phyloP scores from a whole-genome alignment of 139 green algal genomes.

The Chlorella sp. region DNA sequence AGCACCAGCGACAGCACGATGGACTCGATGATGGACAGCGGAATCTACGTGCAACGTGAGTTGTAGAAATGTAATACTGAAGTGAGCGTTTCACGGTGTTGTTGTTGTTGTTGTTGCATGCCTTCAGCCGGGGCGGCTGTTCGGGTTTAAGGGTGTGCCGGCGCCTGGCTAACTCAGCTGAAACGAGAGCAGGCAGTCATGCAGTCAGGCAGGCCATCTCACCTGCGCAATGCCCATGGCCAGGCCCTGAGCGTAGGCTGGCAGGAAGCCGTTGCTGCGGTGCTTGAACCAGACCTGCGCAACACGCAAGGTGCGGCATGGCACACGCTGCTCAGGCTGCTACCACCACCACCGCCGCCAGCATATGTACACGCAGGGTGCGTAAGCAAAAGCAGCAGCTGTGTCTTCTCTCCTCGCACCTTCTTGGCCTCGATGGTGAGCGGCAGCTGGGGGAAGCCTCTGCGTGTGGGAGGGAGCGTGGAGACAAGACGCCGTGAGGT shows the following conservation, averaged over 20 bases:
- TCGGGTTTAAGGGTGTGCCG: no score
- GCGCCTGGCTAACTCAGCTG: no score
- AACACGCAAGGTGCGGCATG: neutral
- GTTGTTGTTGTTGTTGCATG: no score
- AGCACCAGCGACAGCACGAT: conserved; percentile 18
- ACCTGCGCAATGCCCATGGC: conserved; percentile 22
- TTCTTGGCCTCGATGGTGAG: conserved; percentile 29
- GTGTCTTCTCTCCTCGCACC: neutral
- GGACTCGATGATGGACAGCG: conserved; percentile 13
- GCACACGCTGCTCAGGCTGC: no score
- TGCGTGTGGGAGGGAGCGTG: neutral
- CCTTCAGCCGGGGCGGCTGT: no score
- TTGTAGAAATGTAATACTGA: no score
- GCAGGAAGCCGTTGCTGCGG: conserved; percentile 19
- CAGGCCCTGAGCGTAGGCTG: conserved; percentile 23
- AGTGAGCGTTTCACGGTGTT: no score
- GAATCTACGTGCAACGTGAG: no score
- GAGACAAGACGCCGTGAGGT: neutral
- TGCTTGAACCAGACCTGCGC: conserved; percentile 32
- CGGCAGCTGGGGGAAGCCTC: conserved; percentile 20
- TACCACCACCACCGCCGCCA: no score
- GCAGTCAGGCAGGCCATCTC: neutral
- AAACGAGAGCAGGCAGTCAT: no score
- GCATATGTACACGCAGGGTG: no score
- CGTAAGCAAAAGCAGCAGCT: no score